Conservation (phyloP, 495 filamentous ascomycete genomes). For the Penicillium cinerascens region DNA sequence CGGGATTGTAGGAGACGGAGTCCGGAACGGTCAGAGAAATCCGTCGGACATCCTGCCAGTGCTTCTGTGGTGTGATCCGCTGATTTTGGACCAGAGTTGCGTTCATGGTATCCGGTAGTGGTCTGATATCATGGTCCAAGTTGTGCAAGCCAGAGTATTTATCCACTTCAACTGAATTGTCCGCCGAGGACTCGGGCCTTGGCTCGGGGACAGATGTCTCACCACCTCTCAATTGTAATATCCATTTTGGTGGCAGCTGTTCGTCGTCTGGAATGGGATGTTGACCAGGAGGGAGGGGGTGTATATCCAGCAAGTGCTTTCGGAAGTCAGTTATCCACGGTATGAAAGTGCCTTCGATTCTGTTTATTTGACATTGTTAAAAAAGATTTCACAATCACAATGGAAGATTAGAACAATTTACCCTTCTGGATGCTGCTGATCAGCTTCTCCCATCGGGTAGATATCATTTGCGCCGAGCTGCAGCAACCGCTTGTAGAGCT, state of each 20-base stretch:
- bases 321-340: conserved; percentile 70
- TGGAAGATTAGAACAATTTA: conserved; percentile 36
- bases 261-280: conserved; percentile 71
- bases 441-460: conserved; percentile 75
- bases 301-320: conserved; percentile 57
- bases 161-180: conserved; percentile 3
- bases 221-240: conserved; percentile 47
- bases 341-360: conserved; percentile 78
- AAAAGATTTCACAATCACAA: not conserved
- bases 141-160: conserved; percentile 28
- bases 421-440: conserved; percentile 93
- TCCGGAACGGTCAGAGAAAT: conserved; percentile 55
- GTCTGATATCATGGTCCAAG: conserved; percentile 46
- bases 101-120: conserved; percentile 49
- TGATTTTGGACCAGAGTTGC: conserved; percentile 52
- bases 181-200: not conserved
- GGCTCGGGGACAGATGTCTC: not conserved
- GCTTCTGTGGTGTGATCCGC: conserved; percentile 67
- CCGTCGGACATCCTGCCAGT: conserved; percentile 94
- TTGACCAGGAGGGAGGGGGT: conserved; percentile 64
- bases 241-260: conserved; percentile 76
- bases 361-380: conserved; percentile 17
- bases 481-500: conserved; percentile 77
- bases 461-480: conserved; percentile 83
- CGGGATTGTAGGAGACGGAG: conserved; percentile 54